These are phyloP conservation scores for Isoetes taiwanensis DNA, from an alignment of 75 land plant genomes.

Conservation along the genomic window DNA sequence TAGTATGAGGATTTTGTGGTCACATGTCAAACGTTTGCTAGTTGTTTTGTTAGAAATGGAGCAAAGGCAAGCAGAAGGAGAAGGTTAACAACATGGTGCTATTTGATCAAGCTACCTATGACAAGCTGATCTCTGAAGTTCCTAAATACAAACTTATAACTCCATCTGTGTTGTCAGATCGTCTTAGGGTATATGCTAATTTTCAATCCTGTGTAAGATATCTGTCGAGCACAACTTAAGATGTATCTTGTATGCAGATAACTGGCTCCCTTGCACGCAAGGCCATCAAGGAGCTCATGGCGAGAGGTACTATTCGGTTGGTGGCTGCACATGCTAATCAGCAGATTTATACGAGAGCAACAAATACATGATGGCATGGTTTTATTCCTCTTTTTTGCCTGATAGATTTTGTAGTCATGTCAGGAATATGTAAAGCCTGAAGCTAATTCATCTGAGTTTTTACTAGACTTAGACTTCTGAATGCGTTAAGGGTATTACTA, in stretches of 20 bases:
- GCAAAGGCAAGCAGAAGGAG: slow-evolving; percentile 64
- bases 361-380: slow-evolving; percentile 29
- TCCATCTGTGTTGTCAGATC: slow-evolving; percentile 43
- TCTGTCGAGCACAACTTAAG: not conserved
- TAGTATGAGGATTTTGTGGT: not conserved
- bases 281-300: slow-evolving; percentile 35
- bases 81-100: slow-evolving; percentile 62
- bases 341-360: slow-evolving; percentile 39
- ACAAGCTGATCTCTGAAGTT: slow-evolving; percentile 51
- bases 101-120: slow-evolving; percentile 57
- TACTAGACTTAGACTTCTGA: too few species aligned
- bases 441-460: too few species aligned
- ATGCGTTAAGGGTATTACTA: too few species aligned
- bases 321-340: slow-evolving; percentile 32
- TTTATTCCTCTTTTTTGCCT: too few species aligned
- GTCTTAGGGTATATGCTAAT: slow-evolving; percentile 28
- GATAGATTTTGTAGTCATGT: too few species aligned
- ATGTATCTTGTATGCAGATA: slow-evolving; percentile 14
- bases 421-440: too few species aligned
- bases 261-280: slow-evolving; percentile 32
- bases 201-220: not conserved
- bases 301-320: slow-evolving; percentile 30
- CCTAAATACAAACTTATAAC: slow-evolving; percentile 67
- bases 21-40: not conserved
- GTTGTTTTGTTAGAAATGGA: slow-evolving; percentile 25